A percentile compares a stretch with the other conserved stretches of the same genome.
Evolutionary conservation across 2,329 filamentous ascomycete genomes (phyloP).

Genomic region (Claviceps lovelessii): DNA sequence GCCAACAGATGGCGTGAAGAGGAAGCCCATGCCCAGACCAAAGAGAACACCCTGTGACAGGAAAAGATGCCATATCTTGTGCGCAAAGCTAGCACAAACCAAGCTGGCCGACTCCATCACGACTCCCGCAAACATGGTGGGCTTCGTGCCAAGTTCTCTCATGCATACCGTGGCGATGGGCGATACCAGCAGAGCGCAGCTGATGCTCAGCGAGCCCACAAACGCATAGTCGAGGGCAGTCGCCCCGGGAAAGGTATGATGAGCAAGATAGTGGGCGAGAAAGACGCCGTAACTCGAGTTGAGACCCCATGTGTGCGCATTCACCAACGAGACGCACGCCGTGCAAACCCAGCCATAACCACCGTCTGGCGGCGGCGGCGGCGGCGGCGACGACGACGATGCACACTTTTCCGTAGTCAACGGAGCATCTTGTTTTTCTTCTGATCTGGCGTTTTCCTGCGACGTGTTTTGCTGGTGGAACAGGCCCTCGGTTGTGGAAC

Average conservation of each 20-base stretch:
- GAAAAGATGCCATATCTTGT: constrained; percentile 59
- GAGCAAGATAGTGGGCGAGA: constrained; percentile 41
- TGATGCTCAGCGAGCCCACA: constrained; percentile 38
- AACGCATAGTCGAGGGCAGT: constrained; percentile 59
- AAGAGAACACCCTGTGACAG: constrained; percentile 63
- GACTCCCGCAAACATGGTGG: constrained; percentile 49
- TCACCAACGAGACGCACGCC: constrained; percentile 33
- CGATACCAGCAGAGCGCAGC: constrained; percentile 47
- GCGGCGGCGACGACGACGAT: constrained; percentile 9
- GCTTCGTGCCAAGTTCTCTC: constrained; percentile 46
- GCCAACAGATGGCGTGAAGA: constrained; percentile 55
- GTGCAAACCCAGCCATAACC: constrained; percentile 40
- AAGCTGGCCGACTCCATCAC: constrained; percentile 49
- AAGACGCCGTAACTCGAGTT: constrained; percentile 41
- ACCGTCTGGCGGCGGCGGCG: constrained; percentile 35
- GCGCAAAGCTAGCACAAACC: constrained; percentile 55
- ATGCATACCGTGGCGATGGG: constrained; percentile 51
- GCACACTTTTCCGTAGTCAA: background rate
- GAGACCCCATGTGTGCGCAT: constrained; percentile 61
- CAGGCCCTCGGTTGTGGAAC: background rate
- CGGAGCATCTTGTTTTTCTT: background rate
- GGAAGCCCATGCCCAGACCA: constrained; percentile 63
- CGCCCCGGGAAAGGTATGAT: constrained; percentile 47
- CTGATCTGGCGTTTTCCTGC: background rate
- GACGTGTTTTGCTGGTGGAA: background rate